phyloP scores from a whole-genome alignment of 225 moss, liverwort and hornwort genomes.

The Neckera pumila region DNA sequence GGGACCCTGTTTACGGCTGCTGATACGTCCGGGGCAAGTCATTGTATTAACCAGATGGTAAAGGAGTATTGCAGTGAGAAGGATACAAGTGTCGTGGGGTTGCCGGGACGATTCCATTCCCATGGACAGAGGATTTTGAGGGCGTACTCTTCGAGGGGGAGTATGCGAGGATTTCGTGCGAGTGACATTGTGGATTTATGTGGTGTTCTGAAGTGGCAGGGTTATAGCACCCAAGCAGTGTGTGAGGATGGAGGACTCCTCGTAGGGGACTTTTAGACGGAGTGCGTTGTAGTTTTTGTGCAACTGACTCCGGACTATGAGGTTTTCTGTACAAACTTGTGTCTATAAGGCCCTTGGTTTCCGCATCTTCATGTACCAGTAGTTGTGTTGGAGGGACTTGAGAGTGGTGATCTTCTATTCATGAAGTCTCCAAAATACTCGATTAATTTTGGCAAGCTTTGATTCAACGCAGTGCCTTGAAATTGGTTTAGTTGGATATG shows the following conservation, averaged over 20 bases:
- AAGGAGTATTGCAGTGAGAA: not conserved
- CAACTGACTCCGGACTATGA: not conserved
- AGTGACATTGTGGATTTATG: too few relatives aligned
- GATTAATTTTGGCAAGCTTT: not conserved
- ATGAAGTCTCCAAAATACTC: not conserved
- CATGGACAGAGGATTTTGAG: not conserved
- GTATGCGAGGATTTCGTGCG: not conserved
- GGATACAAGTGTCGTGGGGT: not conserved
- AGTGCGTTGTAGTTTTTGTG: not conserved
- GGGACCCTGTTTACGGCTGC: not conserved
- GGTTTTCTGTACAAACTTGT: slow-evolving; percentile 28
- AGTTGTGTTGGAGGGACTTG: slow-evolving; percentile 8
- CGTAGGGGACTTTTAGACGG: not conserved
- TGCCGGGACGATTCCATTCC: not conserved
- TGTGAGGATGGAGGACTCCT: not conserved
- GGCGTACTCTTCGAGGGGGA: not conserved
- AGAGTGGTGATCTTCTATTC: not conserved
- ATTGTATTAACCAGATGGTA: not conserved
- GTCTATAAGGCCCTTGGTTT: slow-evolving; percentile 6
- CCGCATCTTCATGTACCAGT: slow-evolving; percentile 4
- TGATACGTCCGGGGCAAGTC: not conserved
- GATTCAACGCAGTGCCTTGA: not conserved
- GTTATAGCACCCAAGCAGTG: not conserved
- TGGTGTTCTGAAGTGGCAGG: not conserved
- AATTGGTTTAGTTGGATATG: not conserved